phyloP scores from a whole-genome alignment of 140 eudicot genomes.

The Oenanthe javanica region DNA sequence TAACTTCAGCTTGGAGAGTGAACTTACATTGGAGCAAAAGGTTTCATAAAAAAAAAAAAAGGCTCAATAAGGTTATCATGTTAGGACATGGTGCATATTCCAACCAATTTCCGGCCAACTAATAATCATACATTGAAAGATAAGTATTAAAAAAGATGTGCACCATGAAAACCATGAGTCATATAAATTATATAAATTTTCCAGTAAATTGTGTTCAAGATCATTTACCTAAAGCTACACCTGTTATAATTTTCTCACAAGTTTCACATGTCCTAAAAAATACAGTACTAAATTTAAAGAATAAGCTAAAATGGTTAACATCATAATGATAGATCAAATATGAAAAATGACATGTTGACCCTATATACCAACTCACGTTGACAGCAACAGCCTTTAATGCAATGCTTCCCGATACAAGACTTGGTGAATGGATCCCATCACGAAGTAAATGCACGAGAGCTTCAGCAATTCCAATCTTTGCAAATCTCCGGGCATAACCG shows the following conservation, averaged over 20 bases:
- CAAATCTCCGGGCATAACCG: constrained; percentile 92
- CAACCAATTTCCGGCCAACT: not conserved
- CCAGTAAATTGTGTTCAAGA: not conserved
- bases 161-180: not conserved
- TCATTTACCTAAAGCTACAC: not conserved
- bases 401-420: constrained; percentile 67
- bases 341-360: not conserved
- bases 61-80: not conserved
- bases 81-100: not conserved
- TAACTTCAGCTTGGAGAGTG: not conserved
- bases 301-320: not conserved
- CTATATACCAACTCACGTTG: constrained; percentile 49
- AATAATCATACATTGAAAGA: not conserved
- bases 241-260: not conserved
- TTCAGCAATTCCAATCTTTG: constrained; percentile 74
- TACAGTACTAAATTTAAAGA: not conserved
- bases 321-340: not conserved
- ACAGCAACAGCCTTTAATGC: constrained; percentile 95
- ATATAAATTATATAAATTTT: not conserved
- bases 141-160: not conserved
- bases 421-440: constrained; percentile 60
- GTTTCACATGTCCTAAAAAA: not conserved
- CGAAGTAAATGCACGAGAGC: constrained; percentile 69
- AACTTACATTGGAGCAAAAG: not conserved
- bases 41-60: not conserved